Conservation (phyloP, 371 early-diverging fungal genomes). For the Cladochytrium tenue region DNA sequence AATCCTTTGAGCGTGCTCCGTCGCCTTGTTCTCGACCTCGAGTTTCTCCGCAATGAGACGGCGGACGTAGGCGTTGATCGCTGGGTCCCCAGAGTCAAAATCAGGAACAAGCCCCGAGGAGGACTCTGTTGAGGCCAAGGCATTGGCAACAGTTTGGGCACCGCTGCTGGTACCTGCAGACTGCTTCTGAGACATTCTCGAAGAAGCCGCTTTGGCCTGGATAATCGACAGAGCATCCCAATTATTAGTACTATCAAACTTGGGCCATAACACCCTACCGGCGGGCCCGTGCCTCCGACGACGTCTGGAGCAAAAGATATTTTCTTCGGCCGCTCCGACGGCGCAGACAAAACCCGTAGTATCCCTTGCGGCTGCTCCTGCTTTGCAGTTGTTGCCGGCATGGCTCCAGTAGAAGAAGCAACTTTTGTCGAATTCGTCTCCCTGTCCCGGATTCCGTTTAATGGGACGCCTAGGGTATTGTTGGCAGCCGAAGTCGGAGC, state of each 20-base stretch:
- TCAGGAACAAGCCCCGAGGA: neutral
- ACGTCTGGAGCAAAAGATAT: constrained; percentile 29
- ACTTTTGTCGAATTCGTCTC: neutral
- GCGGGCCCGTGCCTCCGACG: constrained; percentile 2
- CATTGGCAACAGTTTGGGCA: neutral
- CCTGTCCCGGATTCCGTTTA: neutral
- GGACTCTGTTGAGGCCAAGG: neutral
- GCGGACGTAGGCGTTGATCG: neutral
- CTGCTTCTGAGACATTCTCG: too few species aligned
- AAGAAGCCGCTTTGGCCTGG: neutral
- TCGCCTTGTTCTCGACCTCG: constrained; percentile 13
- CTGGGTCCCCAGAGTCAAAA: neutral
- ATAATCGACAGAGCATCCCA: neutral
- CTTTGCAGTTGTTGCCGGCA: neutral
- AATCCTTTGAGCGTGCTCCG: constrained; percentile 25
- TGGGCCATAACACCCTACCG: neutral
- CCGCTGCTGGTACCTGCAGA: too few species aligned
- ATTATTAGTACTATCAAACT: neutral
- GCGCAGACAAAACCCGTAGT: constrained; percentile 19
- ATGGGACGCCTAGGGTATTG: too few species aligned
- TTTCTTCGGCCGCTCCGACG: constrained; percentile 17
- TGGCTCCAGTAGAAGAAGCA: neutral
- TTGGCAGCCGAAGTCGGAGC: neutral
- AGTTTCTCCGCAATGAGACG: neutral
- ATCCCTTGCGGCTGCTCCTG: neutral